A percentile compares a stretch with the other conserved stretches of the same genome.
Evolutionary conservation across 306 rosid species (phyloP).

Genomic region (Neltuma alba): DNA sequence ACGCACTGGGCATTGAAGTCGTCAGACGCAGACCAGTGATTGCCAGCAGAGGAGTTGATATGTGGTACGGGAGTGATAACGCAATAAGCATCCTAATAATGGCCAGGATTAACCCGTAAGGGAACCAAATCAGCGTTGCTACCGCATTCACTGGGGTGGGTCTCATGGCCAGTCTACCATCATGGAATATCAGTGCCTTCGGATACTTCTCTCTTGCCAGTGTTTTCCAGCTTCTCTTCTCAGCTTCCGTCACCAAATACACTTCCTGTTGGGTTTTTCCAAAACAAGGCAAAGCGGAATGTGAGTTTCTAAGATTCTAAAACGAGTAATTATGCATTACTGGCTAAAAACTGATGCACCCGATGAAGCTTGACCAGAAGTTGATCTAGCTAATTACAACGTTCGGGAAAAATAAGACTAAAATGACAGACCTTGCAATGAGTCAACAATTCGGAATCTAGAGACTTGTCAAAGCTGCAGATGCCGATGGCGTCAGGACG

Average conservation of each 20-base stretch:
- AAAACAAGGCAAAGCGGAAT: background rate
- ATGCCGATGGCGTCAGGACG: constrained; percentile 57
- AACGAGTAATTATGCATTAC: background rate
- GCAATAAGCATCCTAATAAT: constrained; percentile 43
- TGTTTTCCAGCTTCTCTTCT: constrained; percentile 67
- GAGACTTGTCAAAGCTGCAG: constrained; percentile 36
- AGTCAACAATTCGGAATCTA: constrained; percentile 46
- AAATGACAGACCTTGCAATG: constrained; percentile 59
- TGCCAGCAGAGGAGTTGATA: constrained; percentile 48
- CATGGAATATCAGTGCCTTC: constrained; percentile 66
- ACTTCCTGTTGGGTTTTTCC: constrained; percentile 54
- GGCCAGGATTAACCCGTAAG: constrained; percentile 49
- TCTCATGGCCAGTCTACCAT: constrained; percentile 69
- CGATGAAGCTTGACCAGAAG: too few species aligned
- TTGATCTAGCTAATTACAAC: too few species aligned
- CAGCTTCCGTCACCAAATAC: constrained; percentile 50
- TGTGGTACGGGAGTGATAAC: constrained; percentile 45
- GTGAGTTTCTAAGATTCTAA: background rate
- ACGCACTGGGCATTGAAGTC: background rate
- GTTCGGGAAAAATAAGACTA: background rate
- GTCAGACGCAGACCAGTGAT: constrained; percentile 56
- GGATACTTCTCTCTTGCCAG: constrained; percentile 57
- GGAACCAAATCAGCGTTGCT: constrained; percentile 66
- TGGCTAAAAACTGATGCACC: background rate
- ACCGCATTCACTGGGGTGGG: constrained; percentile 52